Base-by-base conservation (phyloP, 1,284 basidiomycete species). In the Lentinula novae-zelandiae region DNA sequence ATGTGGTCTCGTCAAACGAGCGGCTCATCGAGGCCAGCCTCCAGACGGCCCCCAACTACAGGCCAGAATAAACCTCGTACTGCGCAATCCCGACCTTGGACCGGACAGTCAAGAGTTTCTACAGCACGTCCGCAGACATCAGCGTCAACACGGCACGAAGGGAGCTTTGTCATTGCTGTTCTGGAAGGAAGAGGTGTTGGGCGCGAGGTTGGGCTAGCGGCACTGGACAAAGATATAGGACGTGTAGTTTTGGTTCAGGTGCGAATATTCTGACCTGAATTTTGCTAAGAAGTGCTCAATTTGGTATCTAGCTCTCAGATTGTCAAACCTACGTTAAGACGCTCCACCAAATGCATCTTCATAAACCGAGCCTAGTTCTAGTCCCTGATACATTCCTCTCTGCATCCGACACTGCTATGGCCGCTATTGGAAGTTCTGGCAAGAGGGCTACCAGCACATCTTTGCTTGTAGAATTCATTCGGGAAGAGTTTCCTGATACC, bases 281-380 rank as follows among this genome's bases (percentile, higher is more conserved):
- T 5, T 33, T 8, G 13, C 53, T 31, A 54, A 44, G 54, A 61
- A 3, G 12, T 49, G 31, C 36, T 38, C 36, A 22, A 42, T 9
- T 51, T 12, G 15, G 40, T 56, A 3, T 50, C 6, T 68, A 95
- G 92, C 78, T 94, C 27, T 84, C 89, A 39, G 92, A 95, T 68
- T 89, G 87, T 65, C 82, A 89, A 61, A 92, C 92, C 17, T 97
- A 94, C 67, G 86, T 93, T 61, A 93, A 92, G 70, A 94, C 92
- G 0, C 75, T 96, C 7, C 92, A 96, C 65, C 92, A 96, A 67
- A 83, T 96, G 77, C 84, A 88, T 63, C 71, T 93, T 8, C 87
- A 95, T 67, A 79, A 77, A 5, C 94, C 95, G 0, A 78, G 75
- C 10, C 75, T 87, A 13, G 78, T 96, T 39, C 77, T 97, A 5